Conservation (phyloP, 1,284 basidiomycete species). For the Coriolopsis trogii region DNA sequence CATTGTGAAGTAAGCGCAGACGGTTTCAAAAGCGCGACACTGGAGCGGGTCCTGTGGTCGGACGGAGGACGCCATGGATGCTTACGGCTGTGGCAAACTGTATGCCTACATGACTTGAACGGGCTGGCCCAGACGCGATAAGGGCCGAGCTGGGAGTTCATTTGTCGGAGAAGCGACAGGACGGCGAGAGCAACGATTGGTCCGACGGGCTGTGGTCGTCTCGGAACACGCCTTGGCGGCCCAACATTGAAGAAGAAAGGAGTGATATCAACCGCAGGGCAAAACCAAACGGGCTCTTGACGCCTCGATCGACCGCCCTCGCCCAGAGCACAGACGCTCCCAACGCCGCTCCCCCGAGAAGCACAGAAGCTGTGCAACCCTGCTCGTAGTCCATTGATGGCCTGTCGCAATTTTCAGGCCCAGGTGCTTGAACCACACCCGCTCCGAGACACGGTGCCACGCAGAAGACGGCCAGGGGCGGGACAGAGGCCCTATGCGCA, state of each 20-base stretch:
- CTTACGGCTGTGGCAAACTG: conserved; percentile 14
- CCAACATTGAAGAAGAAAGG: conserved; percentile 5
- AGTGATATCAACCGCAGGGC: conserved; percentile 19
- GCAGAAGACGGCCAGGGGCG: background rate
- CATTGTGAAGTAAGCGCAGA: conserved; percentile 3
- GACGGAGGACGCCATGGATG: conserved; percentile 12
- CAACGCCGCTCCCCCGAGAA: conserved; percentile 14
- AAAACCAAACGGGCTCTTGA: conserved; percentile 13
- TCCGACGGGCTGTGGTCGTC: conserved; percentile 14
- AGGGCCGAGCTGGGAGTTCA: conserved; percentile 13
- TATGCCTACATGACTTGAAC: conserved; percentile 18
- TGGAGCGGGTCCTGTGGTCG: conserved; percentile 9
- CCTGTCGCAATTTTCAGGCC: background rate
- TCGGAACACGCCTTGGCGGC: conserved; percentile 16
- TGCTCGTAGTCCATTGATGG: conserved; percentile 3
- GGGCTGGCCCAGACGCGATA: conserved; percentile 15
- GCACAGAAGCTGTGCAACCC: conserved; percentile 18
- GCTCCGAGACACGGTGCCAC: background rate
- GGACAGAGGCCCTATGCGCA: too few relatives aligned
- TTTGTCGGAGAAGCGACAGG: conserved; percentile 16
- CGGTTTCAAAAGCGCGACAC: background rate
- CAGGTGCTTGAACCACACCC: conserved; percentile 6
- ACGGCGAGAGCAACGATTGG: conserved; percentile 8
- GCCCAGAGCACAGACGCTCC: conserved; percentile 9
- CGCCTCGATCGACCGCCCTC: conserved; percentile 10